Base-by-base conservation (phyloP, 192 early-diverging fungal species). In the Gamsiella multidivaricata region DNA sequence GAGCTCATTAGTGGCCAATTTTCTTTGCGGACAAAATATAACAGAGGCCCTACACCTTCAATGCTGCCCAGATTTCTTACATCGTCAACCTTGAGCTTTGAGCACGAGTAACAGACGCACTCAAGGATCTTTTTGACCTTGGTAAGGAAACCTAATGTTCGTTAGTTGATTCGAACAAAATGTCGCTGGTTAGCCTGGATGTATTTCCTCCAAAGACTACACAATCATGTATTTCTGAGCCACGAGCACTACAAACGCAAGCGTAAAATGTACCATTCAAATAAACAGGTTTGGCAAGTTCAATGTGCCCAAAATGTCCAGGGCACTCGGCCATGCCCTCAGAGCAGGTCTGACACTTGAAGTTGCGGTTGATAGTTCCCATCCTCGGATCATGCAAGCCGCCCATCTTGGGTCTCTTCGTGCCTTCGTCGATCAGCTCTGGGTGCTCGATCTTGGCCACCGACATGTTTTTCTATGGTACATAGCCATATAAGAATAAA, bases 201-300 rank as follows among this genome's bases (percentile, higher is more conserved):
- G n/a, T n/a, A n/a, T n/a, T n/a, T n/a, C n/a, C n/a, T n/a, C n/a
- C n/a, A n/a, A n/a, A n/a, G n/a, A n/a, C n/a, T n/a, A n/a, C n/a
- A n/a, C n/a, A n/a, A n/a, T n/a, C 96, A 99, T 97, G 69, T 89
- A 87, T 92, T 92, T 97, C 95, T 98, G 87, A n/a, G n/a, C n/a
- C n/a, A n/a, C n/a, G n/a, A n/a, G n/a, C n/a, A n/a, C n/a, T n/a
- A n/a, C n/a, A n/a, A n/a, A n/a, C n/a, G n/a, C n/a, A n/a, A n/a
- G n/a, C n/a, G n/a, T 70, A 46, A 45, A 31, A 32, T 47, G 70
- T 83, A 94, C 93, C 96, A 70, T 93, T 87, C 69, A 98, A 96
- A 86, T 92, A 97, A 9, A 98, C 96, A 26, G 97, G 97, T 81
- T 92, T 94, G 34, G 94, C 94, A 8, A 99, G 89, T 62, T 97